These are phyloP conservation scores for Colletotrichum euphorbiae DNA, from an alignment of 2,329 filamentous ascomycete species.

Conservation along the genomic window DNA sequence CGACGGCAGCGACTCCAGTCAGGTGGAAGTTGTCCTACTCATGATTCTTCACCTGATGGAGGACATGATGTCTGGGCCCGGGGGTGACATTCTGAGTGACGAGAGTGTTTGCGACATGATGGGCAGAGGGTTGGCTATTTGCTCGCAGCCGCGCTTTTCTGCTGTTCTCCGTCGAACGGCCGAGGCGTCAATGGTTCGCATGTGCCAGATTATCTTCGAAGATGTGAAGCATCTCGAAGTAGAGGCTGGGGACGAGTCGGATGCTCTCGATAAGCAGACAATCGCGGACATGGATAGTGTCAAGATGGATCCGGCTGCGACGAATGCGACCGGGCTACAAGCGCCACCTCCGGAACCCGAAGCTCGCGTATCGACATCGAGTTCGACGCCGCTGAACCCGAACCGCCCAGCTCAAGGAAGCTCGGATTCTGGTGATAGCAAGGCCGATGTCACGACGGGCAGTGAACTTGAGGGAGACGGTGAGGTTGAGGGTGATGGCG, in stretches of 20 bases:
- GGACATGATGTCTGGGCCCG: conserved; percentile 94
- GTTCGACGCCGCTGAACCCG: conserved; percentile 20
- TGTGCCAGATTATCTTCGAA: conserved; percentile 99
- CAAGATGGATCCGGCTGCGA: conserved; percentile 74
- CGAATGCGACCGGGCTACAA: conserved; percentile 21
- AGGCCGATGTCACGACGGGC: conserved; percentile 1
- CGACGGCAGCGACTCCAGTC: conserved; percentile 93
- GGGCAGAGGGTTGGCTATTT: conserved; percentile 97
- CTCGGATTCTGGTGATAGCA: conserved; percentile 29
- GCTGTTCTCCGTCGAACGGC: conserved; percentile 91
- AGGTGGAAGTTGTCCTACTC: conserved; percentile 94
- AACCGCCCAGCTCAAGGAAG: conserved; percentile 10
- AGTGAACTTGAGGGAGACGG: conserved; percentile 38
- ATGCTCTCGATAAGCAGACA: conserved; percentile 73
- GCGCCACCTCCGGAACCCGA: conserved; percentile 8
- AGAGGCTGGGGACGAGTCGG: conserved; percentile 75
- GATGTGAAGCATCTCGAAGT: conserved; percentile 88
- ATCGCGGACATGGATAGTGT: conserved; percentile 79
- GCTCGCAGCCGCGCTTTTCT: conserved; percentile 91
- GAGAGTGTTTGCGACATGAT: conserved; percentile 99
- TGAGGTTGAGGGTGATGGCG: conserved; percentile 43
- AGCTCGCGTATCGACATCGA: conserved; percentile 31
- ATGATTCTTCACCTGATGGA: conserved; percentile 98
- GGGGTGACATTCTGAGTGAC: conserved; percentile 93
- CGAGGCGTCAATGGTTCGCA: conserved; percentile 97